A percentile compares a stretch with the other conserved stretches of the same genome.
These are phyloP conservation scores for Silene vulgaris DNA, from an alignment of 179 eudicot genomes.

Conservation along the genomic window DNA sequence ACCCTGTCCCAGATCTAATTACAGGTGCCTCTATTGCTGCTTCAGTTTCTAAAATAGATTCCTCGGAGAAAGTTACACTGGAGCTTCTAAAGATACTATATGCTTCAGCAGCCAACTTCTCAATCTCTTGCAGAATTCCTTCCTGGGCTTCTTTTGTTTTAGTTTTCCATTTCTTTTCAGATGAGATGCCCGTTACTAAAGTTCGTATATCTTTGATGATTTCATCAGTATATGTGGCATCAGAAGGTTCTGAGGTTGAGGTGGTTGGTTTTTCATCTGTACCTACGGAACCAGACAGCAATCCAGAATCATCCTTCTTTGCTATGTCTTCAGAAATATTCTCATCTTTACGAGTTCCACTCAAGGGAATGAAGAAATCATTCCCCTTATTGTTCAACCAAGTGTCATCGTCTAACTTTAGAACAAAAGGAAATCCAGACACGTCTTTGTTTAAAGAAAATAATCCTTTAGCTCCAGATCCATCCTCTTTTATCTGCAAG, in stretches of 20 bases:
- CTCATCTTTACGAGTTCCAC: constrained; percentile 25
- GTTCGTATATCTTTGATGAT: constrained; percentile 65
- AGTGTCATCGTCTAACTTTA: constrained; percentile 58
- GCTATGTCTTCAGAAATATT: constrained; percentile 26
- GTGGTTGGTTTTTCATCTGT: constrained; percentile 20
- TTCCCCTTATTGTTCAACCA: constrained; percentile 77
- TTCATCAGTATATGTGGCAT: constrained; percentile 46
- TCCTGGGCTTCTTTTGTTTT: constrained; percentile 71
- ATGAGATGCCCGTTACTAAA: constrained; percentile 64
- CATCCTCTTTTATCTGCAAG: constrained; percentile 60
- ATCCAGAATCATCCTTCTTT: constrained; percentile 12
- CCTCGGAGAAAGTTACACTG: constrained; percentile 42
- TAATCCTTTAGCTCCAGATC: constrained; percentile 45
- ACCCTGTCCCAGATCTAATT: constrained; percentile 73
- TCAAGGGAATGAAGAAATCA: constrained; percentile 70
- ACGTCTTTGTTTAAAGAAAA: constrained; percentile 51
- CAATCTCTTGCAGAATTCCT: constrained; percentile 80
- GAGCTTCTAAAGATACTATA: constrained; percentile 75
- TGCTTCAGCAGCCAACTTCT: constrained; percentile 98
- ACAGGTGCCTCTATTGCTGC: constrained; percentile 31
- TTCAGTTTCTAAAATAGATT: constrained; percentile 30
- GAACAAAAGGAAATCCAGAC: constrained; percentile 65
- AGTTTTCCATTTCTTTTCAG: constrained; percentile 52
- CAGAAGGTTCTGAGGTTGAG: constrained; percentile 30
- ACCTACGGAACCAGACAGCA: constrained; percentile 20